Conservation (phyloP, 106 monocot species). For the Chionographis japonica region DNA sequence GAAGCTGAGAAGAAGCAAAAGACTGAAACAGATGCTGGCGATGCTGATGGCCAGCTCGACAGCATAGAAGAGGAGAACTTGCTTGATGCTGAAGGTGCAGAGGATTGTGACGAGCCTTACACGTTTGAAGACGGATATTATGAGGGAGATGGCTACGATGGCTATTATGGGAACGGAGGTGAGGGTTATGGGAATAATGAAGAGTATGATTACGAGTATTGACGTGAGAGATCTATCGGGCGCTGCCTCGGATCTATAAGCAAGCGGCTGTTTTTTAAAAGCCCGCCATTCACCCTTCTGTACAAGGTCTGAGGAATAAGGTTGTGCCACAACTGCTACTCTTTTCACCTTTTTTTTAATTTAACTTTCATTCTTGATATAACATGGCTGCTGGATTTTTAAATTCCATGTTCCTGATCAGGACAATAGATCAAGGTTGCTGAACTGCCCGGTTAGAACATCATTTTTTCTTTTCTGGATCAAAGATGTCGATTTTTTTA, state of each 20-base stretch:
- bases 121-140: slow-evolving; percentile 14
- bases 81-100: slow-evolving; percentile 4
- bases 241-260: not conserved
- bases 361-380: too few relatives aligned
- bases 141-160: slow-evolving; percentile 12
- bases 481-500: too few relatives aligned
- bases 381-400: too few relatives aligned
- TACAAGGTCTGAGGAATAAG: too few relatives aligned
- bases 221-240: not conserved
- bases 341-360: too few relatives aligned
- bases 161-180: slow-evolving; percentile 21
- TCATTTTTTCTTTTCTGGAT: too few relatives aligned
- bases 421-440: too few relatives aligned
- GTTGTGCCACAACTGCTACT: too few relatives aligned
- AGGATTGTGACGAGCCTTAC: slow-evolving; percentile 8
- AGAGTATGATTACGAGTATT: slow-evolving; percentile 6
- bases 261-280: not conserved
- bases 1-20: slow-evolving; percentile 30
- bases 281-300: too few relatives aligned
- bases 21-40: slow-evolving; percentile 12
- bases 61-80: not conserved
- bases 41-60: slow-evolving; percentile 10
- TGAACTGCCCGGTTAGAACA: too few relatives aligned
- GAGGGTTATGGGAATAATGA: slow-evolving; percentile 14
- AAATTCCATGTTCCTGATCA: too few relatives aligned